A percentile compares a stretch with the other conserved stretches of the same genome.
These are phyloP conservation scores for Entoloma clypeatum DNA, from an alignment of 1,284 basidiomycete genomes.

Conservation along the genomic window DNA sequence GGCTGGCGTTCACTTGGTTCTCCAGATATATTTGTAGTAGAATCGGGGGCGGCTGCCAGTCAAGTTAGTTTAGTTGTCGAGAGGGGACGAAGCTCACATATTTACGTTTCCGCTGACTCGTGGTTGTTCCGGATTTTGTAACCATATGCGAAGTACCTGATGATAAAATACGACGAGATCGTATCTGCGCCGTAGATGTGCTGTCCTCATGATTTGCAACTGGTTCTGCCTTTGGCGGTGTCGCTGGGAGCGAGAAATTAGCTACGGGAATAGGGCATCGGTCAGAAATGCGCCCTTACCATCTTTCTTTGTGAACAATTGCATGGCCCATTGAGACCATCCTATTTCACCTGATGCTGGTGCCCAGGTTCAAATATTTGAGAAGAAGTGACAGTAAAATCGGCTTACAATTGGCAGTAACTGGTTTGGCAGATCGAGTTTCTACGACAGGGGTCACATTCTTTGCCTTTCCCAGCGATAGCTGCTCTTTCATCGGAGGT, in stretches of 20 bases:
- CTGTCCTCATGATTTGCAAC: not conserved
- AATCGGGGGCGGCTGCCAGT: constrained; percentile 9
- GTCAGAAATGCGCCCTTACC: not conserved
- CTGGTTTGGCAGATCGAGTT: constrained; percentile 12
- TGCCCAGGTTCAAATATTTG: not conserved
- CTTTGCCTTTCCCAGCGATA: constrained; percentile 7
- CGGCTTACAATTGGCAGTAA: constrained; percentile 13
- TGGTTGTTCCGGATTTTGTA: not conserved
- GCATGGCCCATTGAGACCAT: not conserved
- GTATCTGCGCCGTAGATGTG: not conserved
- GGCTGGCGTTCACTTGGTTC: constrained; percentile 11
- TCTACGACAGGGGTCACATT: constrained; percentile 7
- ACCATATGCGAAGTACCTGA: not conserved
- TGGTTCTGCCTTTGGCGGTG: not conserved
- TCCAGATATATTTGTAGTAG: constrained; percentile 6
- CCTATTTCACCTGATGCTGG: constrained; percentile 1
- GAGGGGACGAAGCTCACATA: constrained; percentile 4
- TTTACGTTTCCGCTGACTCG: constrained; percentile 11
- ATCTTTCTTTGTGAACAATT: not conserved
- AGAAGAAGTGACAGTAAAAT: constrained; percentile 10
- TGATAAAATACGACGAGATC: not conserved
- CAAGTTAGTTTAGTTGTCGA: constrained; percentile 13
- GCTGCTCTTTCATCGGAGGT: constrained; percentile 8
- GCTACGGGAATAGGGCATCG: not conserved
- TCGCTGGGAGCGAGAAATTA: not conserved